Evolutionary conservation across 192 early-diverging fungal genomes (phyloP), one percentile per base, ranked within the genome.

Genomic region (Coemansia pectinata): DNA sequence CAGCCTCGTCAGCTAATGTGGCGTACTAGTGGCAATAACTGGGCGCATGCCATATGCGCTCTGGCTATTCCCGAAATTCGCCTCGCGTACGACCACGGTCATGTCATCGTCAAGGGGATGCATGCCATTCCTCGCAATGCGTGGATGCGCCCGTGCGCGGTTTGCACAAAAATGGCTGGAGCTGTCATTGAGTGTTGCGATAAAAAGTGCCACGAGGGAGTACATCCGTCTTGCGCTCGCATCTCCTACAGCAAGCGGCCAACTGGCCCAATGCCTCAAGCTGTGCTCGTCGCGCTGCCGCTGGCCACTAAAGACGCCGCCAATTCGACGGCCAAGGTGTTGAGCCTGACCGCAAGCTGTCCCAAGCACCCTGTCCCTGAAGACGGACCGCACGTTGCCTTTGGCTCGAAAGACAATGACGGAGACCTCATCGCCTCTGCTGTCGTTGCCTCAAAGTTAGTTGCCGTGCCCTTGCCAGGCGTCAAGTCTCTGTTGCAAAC

Each of bases 21-120:
- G 70, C 84, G 78, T 19, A 92, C 92, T 2, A 84, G 84, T n/a
- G 89, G 88, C 3, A 89, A 90, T 69, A 91, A 91, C 65, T 93
- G 92, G 92, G 90, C 84, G 3, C 92, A 93, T 72, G 79, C 92
- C 5, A 71, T 86, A 14, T 93, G 92, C 61, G 87, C 91, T 3
- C 71, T 86, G 33, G 85, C 85, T 44, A 78, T 88, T 39, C 83
- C 83, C 11, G 88, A 91, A 50, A 68, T 83, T 21, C 73, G 71
- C 17, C 86, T 90, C 3, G 21, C 40, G 39, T 77, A 60, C 14
- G 64, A 58, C 29, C 70, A 79, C 63, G 68, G 74, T 17, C 76
- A 76, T 48, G 55, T 78, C 34, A 47, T 76, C 3, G 74, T 79
- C 50, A 59, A 42, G 14, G 74, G 71, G 40, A 70, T 78, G 2